phyloP scores from a whole-genome alignment of 306 rosid genomes.

The Castanea mollissima region DNA sequence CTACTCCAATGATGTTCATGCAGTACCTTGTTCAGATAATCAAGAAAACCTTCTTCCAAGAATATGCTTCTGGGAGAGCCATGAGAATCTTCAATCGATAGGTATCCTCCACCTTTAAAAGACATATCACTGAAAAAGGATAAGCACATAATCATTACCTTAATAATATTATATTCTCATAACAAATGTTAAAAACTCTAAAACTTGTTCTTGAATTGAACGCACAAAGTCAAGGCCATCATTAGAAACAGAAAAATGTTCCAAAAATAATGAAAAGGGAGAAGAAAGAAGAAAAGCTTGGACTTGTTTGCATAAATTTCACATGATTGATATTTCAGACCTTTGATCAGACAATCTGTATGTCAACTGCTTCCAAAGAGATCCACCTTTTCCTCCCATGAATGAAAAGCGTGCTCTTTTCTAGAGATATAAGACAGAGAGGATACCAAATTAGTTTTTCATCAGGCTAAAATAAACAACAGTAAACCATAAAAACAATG shows the following conservation, averaged over 20 bases:
- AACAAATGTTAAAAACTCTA: background rate
- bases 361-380: constrained; percentile 88
- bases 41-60: constrained; percentile 80
- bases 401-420: constrained; percentile 94
- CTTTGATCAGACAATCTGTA: constrained; percentile 73
- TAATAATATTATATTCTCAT: background rate
- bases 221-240: background rate
- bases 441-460: constrained; percentile 1
- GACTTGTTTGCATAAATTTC: constrained; percentile 1
- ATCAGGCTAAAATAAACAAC: background rate
- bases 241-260: background rate
- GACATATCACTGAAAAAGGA: constrained; percentile 51
- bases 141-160: constrained; percentile 5
- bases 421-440: constrained; percentile 35
- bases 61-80: constrained; percentile 52
- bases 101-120: constrained; percentile 60
- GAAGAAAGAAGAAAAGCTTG: background rate
- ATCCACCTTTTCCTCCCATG: constrained; percentile 95
- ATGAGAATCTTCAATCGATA: constrained; percentile 69
- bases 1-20: constrained; percentile 14
- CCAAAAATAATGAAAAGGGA: background rate
- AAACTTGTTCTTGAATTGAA: background rate
- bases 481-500: background rate
- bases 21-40: constrained; percentile 75
- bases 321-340: constrained; percentile 37